Evolutionary conservation across 345 rosid species (phyloP), one percentile per base, ranked within the genome.

Genomic region (Microthlaspi erraticum): DNA sequence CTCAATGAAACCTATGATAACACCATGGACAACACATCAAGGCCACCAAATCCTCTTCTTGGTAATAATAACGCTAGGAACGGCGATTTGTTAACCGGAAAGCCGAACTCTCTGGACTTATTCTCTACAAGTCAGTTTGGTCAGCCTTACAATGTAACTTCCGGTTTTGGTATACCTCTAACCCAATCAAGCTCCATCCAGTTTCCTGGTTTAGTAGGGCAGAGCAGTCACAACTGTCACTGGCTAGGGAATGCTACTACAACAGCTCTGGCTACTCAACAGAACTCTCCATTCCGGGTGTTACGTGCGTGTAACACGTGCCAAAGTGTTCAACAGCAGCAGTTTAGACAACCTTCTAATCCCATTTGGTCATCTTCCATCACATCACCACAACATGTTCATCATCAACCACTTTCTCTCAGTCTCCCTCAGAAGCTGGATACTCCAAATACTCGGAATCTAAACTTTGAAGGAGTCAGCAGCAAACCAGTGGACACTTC

Each of bases 401-500:
- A 56, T 78, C 78, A 56, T 59, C 73, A 66, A 34, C 41, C 67
- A 41, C 77, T 74, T 79, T 44, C 72, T 3, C 73, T 78, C 58
- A 64, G 41, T 61, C 60, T 79, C 57, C 1, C 52, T 48, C 82
- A 64, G 16, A 82, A 57, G 59, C 8, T 48, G 64, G 81, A 84
- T 54, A 82, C 63, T 42, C 57, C 66, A 29, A 77, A 51, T 46
- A 68, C 77, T 48, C 53, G 64, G 49, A 80, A 63, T 73, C 64
- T 78, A 53, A 82, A 66, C 56, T 69, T 71, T 76, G 45, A 84
- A 64, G 84, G 76, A 77, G 77, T 44, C 85, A 78, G 81, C 55
- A 60, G 63, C 59, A 83, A 80, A 18, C 66, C 88, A 1, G 42
- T 79, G 37, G 94, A 89, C 70, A 70, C 75, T 37, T 83, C 76